A percentile compares a stretch with the other conserved stretches of the same genome.
These are phyloP conservation scores for Scorias spongiosa DNA, from an alignment of 2,329 filamentous ascomycete species.

Conservation along the genomic window DNA sequence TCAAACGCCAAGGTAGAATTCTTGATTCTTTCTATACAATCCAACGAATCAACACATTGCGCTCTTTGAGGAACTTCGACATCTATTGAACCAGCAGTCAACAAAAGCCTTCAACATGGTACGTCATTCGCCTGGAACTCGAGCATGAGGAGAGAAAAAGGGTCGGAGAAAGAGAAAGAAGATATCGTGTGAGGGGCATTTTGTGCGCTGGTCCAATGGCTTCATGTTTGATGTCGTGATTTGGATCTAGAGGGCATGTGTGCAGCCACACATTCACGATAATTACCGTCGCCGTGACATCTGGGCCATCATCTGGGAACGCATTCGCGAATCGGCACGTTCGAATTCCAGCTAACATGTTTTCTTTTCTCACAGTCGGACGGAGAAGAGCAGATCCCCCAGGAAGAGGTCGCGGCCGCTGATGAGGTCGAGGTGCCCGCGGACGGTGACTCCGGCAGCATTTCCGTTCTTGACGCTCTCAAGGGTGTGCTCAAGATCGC, in stretches of 20 bases:
- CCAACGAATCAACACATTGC: background rate
- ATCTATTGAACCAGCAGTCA: constrained; percentile 10
- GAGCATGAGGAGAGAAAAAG: background rate
- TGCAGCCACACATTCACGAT: background rate
- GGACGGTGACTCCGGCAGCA: constrained; percentile 70
- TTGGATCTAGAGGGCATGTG: background rate
- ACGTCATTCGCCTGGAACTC: background rate
- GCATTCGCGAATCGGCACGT: too few species aligned
- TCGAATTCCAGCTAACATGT: too few species aligned
- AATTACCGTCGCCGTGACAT: background rate
- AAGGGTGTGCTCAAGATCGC: constrained; percentile 98
- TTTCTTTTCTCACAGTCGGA: constrained; percentile 55
- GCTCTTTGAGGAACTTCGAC: constrained; percentile 15
- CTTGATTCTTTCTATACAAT: too few species aligned
- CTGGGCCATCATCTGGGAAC: too few species aligned
- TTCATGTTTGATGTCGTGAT: too few species aligned
- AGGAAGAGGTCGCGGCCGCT: constrained; percentile 49
- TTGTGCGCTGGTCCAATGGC: background rate
- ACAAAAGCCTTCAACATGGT: constrained; percentile 15
- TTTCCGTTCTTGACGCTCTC: constrained; percentile 95
- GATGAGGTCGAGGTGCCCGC: constrained; percentile 92
- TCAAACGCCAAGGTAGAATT: too few species aligned
- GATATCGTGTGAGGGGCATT: background rate
- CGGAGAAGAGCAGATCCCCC: constrained; percentile 91
- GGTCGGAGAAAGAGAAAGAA: constrained; percentile 1